These are phyloP conservation scores for Penicillium dipodomyicola DNA, from an alignment of 495 filamentous ascomycete species.

Conservation along the genomic window DNA sequence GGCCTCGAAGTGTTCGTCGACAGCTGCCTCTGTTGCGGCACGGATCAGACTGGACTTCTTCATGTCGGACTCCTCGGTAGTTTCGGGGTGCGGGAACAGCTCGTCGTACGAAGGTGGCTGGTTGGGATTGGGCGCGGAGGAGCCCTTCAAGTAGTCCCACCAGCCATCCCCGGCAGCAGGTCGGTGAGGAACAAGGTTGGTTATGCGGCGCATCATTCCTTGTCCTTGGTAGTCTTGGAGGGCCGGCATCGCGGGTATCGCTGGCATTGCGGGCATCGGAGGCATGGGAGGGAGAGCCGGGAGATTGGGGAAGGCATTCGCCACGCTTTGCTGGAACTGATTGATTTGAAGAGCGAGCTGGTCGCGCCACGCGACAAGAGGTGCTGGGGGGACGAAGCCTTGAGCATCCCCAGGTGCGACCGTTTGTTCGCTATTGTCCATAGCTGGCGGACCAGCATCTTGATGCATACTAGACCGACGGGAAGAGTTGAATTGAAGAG, in stretches of 20 bases:
- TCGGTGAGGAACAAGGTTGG: constrained; percentile 65
- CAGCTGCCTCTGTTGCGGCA: constrained; percentile 61
- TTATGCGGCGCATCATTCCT: constrained; percentile 70
- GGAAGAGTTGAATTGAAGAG: constrained; percentile 45
- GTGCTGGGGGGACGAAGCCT: constrained; percentile 55
- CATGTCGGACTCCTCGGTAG: constrained; percentile 44
- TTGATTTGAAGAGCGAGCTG: constrained; percentile 76
- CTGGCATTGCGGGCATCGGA: constrained; percentile 61
- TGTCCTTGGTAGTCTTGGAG: constrained; percentile 72
- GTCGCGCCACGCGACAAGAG: constrained; percentile 71
- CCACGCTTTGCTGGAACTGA: constrained; percentile 70
- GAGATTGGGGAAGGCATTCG: constrained; percentile 67
- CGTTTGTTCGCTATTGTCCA: constrained; percentile 27
- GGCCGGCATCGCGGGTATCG: constrained; percentile 55
- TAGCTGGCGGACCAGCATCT: constrained; percentile 27
- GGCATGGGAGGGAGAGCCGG: constrained; percentile 58
- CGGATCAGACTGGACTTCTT: constrained; percentile 61
- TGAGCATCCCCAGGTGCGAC: constrained; percentile 31
- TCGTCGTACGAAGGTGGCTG: constrained; percentile 78
- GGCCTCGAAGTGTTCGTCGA: constrained; percentile 65
- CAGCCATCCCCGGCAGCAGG: constrained; percentile 56
- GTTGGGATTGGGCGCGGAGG: constrained; percentile 42
- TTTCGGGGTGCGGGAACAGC: constrained; percentile 61
- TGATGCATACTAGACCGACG: constrained; percentile 45
- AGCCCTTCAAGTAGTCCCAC: constrained; percentile 64